Evolutionary conservation across 495 filamentous ascomycete genomes (phyloP).

Genomic region (Astrothelium subdiscretum): DNA sequence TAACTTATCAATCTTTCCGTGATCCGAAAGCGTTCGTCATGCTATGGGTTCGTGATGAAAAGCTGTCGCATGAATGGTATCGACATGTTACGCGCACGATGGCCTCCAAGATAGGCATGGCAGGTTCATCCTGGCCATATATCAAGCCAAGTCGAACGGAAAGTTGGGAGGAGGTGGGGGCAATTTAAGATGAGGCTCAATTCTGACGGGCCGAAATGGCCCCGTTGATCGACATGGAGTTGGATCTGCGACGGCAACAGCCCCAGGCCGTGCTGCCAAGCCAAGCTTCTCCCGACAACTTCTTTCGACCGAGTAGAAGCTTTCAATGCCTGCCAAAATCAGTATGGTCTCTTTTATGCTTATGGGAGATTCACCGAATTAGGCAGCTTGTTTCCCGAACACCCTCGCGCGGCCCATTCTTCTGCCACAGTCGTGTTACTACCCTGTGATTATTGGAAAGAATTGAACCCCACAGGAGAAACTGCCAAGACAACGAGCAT

Average conservation of each 20-base stretch:
- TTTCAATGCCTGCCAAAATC: neutral
- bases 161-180: neutral
- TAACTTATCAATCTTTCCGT: neutral
- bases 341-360: neutral
- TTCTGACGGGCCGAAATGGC: neutral
- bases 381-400: neutral
- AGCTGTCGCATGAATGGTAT: neutral
- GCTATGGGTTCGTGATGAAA: neutral
- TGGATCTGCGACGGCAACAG: neutral
- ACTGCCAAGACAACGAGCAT: neutral
- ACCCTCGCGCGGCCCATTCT: neutral
- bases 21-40: neutral
- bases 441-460: neutral
- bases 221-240: neutral
- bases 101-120: neutral
- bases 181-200: neutral
- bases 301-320: too few species aligned
- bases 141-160: neutral
- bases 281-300: neutral
- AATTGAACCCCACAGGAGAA: neutral
- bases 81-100: neutral
- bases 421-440: neutral
- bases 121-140: neutral
- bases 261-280: neutral
- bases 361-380: neutral